Evolutionary conservation across 225 moss, liverwort and hornwort species (phyloP).

Genomic region (Neckera pumila): DNA sequence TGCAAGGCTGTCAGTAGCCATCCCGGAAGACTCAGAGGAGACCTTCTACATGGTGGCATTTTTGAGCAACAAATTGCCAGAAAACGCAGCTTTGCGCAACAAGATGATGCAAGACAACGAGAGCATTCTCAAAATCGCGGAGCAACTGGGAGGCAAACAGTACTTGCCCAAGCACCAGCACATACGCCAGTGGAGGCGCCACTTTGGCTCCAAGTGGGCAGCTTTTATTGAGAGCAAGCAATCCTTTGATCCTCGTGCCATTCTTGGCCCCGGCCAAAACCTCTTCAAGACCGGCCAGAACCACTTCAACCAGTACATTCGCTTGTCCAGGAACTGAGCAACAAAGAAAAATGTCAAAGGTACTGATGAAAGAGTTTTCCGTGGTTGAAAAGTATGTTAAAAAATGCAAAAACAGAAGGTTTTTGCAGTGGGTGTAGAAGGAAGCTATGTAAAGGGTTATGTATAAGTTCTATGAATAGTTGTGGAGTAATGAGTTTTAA

Average conservation of each 20-base stretch:
- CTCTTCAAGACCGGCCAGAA: too few species aligned
- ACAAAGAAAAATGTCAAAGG: too few species aligned
- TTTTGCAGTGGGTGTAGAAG: neutral
- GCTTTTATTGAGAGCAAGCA: constrained; percentile 25
- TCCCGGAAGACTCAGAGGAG: constrained; percentile 19
- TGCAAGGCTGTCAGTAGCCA: constrained; percentile 14
- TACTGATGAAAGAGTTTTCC: too few species aligned
- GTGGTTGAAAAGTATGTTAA: too few species aligned
- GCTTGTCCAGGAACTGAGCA: neutral
- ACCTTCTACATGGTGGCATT: constrained; percentile 52
- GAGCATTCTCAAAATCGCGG: neutral
- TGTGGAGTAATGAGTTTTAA: neutral
- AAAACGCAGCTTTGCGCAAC: neutral
- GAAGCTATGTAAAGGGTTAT: neutral
- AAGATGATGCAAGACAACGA: constrained; percentile 10
- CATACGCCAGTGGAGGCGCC: constrained; percentile 22
- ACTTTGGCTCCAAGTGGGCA: constrained; percentile 45
- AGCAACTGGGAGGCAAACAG: constrained; percentile 38
- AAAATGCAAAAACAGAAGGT: too few species aligned
- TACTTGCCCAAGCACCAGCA: neutral
- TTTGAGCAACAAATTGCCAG: constrained; percentile 20
- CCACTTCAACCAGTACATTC: neutral
- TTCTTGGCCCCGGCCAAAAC: too few species aligned
- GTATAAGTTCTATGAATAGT: neutral
- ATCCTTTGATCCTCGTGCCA: neutral